phyloP scores from a whole-genome alignment of 805 yeast species.

The Candida parachauliodes region DNA sequence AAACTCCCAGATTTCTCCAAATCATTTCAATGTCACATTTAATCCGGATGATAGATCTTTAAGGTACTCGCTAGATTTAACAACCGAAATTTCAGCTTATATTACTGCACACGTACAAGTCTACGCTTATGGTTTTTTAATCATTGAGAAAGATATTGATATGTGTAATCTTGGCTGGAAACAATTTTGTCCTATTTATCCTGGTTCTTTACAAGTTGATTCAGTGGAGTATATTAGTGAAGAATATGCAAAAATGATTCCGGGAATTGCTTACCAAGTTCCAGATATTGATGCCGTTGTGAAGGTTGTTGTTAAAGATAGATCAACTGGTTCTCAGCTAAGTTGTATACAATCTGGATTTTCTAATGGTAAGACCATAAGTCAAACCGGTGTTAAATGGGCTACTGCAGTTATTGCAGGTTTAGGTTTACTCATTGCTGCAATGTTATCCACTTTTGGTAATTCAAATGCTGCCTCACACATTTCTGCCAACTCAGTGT shows the following conservation, averaged over 20 bases:
- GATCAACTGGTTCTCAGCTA: conserved; percentile 39
- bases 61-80: conserved; percentile 64
- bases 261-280: conserved; percentile 81
- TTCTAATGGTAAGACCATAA: conserved; percentile 74
- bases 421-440: conserved; percentile 78
- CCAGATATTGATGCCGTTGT: conserved; percentile 85
- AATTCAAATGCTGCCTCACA: conserved; percentile 87
- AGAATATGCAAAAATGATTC: conserved; percentile 54
- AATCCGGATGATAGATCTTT: conserved; percentile 68
- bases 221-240: conserved; percentile 58
- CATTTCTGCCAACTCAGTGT: conserved; percentile 80
- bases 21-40: conserved; percentile 70
- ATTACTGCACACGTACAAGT: conserved; percentile 69
- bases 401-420: conserved; percentile 91
- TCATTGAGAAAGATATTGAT: conserved; percentile 56
- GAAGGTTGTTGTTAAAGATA: conserved; percentile 47
- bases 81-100: conserved; percentile 63
- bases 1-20: conserved; percentile 66
- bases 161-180: conserved; percentile 70
- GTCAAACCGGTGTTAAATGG: conserved; percentile 84
- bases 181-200: conserved; percentile 85
- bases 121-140: conserved; percentile 80
- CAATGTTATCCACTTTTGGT: conserved; percentile 78
- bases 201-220: conserved; percentile 77
- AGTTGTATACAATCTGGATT: conserved; percentile 78